Evolutionary conservation across 2,329 filamentous ascomycete species (phyloP).

Genomic region (Sporothrix mexicana): DNA sequence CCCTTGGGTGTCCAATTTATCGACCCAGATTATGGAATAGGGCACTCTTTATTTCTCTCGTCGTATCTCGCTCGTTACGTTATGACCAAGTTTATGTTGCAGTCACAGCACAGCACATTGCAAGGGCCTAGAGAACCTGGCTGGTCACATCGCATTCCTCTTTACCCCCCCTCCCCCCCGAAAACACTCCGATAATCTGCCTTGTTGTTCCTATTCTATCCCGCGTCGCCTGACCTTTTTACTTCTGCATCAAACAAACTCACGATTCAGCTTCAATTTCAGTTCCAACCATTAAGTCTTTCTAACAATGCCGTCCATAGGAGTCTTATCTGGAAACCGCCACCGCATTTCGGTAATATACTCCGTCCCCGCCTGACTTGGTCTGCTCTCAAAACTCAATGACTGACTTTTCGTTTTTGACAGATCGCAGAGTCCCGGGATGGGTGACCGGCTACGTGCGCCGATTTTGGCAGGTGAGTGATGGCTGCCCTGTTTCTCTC

Average conservation of each 20-base stretch:
- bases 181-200: slow-evolving; percentile 11
- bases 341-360: slow-evolving; percentile 83
- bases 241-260: slow-evolving; percentile 2
- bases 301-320: slow-evolving; percentile 51
- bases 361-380: no score
- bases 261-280: not conserved
- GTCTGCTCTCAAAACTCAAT: no score
- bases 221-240: slow-evolving; percentile 1
- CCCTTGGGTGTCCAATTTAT: not conserved
- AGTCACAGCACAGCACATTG: not conserved
- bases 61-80: not conserved
- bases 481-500: not conserved
- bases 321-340: slow-evolving; percentile 97
- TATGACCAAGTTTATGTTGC: not conserved
- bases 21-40: no score
- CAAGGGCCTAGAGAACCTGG: not conserved
- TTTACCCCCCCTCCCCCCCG: no score
- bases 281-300: not conserved
- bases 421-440: slow-evolving; percentile 83
- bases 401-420: no score
- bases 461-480: slow-evolving; percentile 93
- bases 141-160: not conserved
- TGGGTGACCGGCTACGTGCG: slow-evolving; percentile 94
- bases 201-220: slow-evolving; percentile 27
- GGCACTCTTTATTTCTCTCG: not conserved